Percentiles rank a stretch among this genome's conserved stretches.
Conservation (phyloP, 2,329 filamentous ascomycete genomes). For the Madurella mycetomatis region DNA sequence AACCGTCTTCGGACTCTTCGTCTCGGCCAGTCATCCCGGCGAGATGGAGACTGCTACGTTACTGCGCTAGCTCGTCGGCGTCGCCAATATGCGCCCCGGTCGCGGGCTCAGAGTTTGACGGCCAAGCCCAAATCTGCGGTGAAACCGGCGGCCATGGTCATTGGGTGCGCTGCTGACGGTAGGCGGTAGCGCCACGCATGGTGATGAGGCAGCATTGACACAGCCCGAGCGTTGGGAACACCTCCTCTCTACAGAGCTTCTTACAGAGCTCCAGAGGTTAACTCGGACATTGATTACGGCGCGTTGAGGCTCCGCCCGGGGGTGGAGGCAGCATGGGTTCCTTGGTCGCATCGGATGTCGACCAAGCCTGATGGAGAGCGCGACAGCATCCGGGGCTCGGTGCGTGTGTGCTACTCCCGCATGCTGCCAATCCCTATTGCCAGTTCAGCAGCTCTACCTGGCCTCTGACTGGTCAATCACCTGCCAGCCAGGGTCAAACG, state of each 20-base stretch:
- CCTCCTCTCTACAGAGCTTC: too few relatives aligned
- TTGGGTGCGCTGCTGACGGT: constrained; percentile 1
- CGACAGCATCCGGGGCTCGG: not conserved
- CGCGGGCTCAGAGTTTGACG: constrained; percentile 2
- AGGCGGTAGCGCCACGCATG: not conserved
- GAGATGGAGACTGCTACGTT: not conserved
- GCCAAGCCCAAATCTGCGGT: constrained; percentile 13
- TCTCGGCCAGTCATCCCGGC: not conserved
- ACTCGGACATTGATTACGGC: not conserved
- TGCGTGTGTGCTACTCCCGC: not conserved
- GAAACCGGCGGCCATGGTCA: constrained; percentile 15
- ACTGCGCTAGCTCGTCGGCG: not conserved
- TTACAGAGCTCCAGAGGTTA: not conserved
- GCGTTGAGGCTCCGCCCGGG: not conserved
- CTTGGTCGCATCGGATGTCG: constrained; percentile 12
- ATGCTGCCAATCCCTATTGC: not conserved
- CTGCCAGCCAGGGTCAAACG: not conserved
- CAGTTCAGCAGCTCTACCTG: not conserved
- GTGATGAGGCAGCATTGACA: not conserved
- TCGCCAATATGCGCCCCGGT: not conserved
- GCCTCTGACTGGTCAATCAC: not conserved
- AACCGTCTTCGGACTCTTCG: not conserved
- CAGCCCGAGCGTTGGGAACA: not conserved
- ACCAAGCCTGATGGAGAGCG: not conserved
- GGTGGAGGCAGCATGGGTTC: not conserved